These are phyloP conservation scores for Magnolia changhungtana DNA, from an alignment of 164 flowering plant species.

Conservation along the genomic window DNA sequence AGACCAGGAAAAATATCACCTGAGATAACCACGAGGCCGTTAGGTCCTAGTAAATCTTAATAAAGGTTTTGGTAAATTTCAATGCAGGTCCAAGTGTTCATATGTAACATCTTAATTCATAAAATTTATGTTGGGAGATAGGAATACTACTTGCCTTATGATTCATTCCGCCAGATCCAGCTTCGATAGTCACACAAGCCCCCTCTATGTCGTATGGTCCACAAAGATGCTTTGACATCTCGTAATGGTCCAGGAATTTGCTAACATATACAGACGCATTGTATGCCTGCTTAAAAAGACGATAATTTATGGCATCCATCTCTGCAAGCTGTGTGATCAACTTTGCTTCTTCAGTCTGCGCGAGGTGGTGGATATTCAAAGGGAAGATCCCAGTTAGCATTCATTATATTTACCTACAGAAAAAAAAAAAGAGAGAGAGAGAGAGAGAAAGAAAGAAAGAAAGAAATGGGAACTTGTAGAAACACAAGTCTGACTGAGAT, in stretches of 20 bases:
- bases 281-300: conserved; percentile 78
- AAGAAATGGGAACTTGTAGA: neutral
- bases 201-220: conserved; percentile 80
- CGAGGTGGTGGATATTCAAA: neutral
- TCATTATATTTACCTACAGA: neutral
- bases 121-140: neutral
- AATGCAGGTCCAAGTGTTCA: no score
- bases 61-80: no score
- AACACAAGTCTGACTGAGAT: neutral
- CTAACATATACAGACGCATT: conserved; percentile 59
- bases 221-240: conserved; percentile 68
- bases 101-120: neutral
- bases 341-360: conserved; percentile 90
- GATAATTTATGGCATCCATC: conserved; percentile 55
- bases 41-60: no score
- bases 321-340: conserved; percentile 71
- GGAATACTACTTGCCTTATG: conserved; percentile 42
- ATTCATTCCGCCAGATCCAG: conserved; percentile 40
- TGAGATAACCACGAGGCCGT: no score
- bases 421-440: neutral
- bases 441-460: neutral
- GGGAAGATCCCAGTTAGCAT: neutral
- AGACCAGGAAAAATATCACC: no score
- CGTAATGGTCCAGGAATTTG: conserved; percentile 70
- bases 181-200: conserved; percentile 60